A percentile compares a stretch with the other conserved stretches of the same genome.
phyloP scores from a whole-genome alignment of 2,329 filamentous ascomycete species.

The Talaromyces sp. region DNA sequence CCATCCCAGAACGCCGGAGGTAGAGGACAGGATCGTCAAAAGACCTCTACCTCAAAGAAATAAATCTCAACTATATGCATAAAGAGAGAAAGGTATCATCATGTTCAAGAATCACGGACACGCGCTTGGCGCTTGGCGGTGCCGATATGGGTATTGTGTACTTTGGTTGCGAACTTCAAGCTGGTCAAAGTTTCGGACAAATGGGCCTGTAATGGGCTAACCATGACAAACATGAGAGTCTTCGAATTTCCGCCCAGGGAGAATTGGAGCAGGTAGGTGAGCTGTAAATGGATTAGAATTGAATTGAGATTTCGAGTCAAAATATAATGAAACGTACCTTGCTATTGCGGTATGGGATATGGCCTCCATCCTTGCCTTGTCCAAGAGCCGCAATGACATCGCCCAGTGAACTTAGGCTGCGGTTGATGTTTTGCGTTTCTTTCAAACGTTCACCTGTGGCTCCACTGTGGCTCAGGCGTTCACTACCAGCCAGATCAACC shows the following conservation, averaged over 20 bases:
- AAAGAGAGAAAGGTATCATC: conserved; percentile 23
- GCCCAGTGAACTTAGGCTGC: conserved; percentile 84
- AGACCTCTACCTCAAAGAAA: conserved; percentile 22
- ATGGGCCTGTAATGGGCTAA: conserved; percentile 87
- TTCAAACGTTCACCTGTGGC: conserved; percentile 84
- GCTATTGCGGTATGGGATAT: conserved; percentile 93
- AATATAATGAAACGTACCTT: conserved; percentile 60
- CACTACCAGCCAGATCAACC: conserved; percentile 91
- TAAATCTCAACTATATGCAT: conserved; percentile 26
- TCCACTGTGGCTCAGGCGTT: conserved; percentile 83
- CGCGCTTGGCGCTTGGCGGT: conserved; percentile 64
- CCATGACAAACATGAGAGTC: conserved; percentile 99
- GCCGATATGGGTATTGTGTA: conserved; percentile 84
- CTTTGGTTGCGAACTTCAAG: conserved; percentile 94
- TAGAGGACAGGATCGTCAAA: conserved; percentile 34
- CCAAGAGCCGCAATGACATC: conserved; percentile 96
- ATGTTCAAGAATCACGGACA: conserved; percentile 38
- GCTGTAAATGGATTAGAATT: conserved; percentile 45
- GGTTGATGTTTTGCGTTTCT: conserved; percentile 98
- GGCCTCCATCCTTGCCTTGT: conserved; percentile 71
- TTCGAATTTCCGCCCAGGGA: conserved; percentile 94
- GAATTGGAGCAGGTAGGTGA: conserved; percentile 93
- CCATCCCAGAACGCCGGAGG: conserved; percentile 29
- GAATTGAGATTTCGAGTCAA: neutral
- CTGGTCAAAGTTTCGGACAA: conserved; percentile 91